phyloP scores from a whole-genome alignment of 2,329 filamentous ascomycete genomes.

The Neonectria hederae region DNA sequence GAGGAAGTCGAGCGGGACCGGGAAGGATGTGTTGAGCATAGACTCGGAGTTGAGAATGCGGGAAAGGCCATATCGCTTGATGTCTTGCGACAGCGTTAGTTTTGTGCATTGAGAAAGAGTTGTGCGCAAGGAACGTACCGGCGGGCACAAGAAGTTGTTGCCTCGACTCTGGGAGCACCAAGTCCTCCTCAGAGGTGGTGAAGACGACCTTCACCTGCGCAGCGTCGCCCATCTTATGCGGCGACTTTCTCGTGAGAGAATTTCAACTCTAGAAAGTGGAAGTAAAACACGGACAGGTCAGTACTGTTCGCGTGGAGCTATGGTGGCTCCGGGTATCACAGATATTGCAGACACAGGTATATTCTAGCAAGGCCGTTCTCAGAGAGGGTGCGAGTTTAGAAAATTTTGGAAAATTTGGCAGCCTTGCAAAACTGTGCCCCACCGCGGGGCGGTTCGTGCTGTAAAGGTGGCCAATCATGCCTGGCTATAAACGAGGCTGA shows the following conservation, averaged over 20 bases:
- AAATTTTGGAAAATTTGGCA: conserved; percentile 40
- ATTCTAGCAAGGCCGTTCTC: conserved; percentile 14
- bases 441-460: conserved; percentile 34
- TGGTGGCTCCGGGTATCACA: conserved; percentile 30
- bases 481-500: conserved; percentile 33
- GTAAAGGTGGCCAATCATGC: conserved; percentile 12
- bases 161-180: conserved; percentile 70
- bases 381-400: conserved; percentile 35
- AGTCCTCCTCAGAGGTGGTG: conserved; percentile 69
- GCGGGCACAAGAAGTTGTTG: conserved; percentile 70
- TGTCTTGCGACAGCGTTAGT: conserved; percentile 54
- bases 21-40: conserved; percentile 71
- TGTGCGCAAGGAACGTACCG: conserved; percentile 49
- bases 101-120: neutral
- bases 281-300: neutral
- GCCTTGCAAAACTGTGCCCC: conserved; percentile 38
- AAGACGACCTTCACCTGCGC: conserved; percentile 74
- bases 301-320: conserved; percentile 22
- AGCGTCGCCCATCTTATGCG: conserved; percentile 50
- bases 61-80: conserved; percentile 76
- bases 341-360: conserved; percentile 13
- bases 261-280: neutral
- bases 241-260: neutral
- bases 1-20: conserved; percentile 91
- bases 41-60: conserved; percentile 77